phyloP scores from a whole-genome alignment of 768 basidiomycete species.

The Suillus lakei region DNA sequence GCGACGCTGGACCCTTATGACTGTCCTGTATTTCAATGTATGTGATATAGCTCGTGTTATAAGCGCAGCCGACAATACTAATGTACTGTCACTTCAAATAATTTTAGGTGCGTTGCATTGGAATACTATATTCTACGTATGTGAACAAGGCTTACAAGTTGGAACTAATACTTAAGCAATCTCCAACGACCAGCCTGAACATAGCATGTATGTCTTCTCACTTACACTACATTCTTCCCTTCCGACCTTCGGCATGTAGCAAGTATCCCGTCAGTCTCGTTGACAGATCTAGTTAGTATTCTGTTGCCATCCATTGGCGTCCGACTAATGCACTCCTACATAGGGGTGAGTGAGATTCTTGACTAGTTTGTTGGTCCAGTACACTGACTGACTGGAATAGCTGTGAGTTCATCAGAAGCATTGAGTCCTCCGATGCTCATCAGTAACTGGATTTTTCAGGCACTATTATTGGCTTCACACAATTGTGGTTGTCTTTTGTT shows the following conservation, averaged over 20 bases:
- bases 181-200: neutral
- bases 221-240: no score
- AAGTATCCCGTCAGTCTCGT: neutral
- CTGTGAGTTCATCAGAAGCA: neutral
- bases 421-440: neutral
- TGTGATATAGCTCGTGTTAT: neutral
- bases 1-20: neutral
- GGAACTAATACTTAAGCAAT: neutral
- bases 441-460: neutral
- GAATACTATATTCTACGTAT: neutral
- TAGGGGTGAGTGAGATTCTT: constrained; percentile 1
- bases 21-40: neutral
- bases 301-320: neutral
- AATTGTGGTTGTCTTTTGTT: neutral
- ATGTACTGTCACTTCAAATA: neutral
- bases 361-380: neutral
- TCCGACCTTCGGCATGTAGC: neutral
- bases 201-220: neutral
- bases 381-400: neutral
- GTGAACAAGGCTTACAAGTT: neutral
- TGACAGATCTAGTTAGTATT: neutral
- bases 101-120: neutral
- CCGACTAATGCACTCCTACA: neutral
- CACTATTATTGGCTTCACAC: neutral
- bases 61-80: neutral